Conservation (phyloP, 139 green algal genomes). For the Chlamydomonas eustigma region DNA sequence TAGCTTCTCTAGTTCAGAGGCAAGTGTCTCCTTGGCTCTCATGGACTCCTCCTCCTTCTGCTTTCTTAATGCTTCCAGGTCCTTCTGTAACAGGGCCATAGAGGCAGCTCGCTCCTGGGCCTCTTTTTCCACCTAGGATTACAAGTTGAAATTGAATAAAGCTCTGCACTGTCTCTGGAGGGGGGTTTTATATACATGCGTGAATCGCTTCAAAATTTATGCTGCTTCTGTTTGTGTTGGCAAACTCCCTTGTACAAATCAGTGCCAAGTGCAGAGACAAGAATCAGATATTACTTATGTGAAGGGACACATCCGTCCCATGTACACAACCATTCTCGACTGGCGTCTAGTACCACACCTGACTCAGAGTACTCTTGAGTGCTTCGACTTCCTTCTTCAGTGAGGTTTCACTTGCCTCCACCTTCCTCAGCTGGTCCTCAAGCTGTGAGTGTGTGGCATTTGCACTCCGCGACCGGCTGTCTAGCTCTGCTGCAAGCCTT, state of each 20-base stretch:
- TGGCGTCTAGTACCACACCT: background rate
- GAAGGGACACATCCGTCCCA: too few species aligned
- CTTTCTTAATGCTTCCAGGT: background rate
- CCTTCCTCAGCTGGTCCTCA: background rate
- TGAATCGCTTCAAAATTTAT: too few species aligned
- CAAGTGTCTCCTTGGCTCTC: background rate
- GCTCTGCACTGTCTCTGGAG: too few species aligned
- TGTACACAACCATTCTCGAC: too few species aligned
- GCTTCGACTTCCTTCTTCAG: conserved; percentile 2
- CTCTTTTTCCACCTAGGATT: background rate
- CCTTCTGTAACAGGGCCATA: background rate
- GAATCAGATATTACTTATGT: too few species aligned
- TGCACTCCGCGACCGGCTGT: conserved; percentile 10
- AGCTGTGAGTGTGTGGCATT: conserved; percentile 14
- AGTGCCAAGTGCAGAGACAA: too few species aligned
- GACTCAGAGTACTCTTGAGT: background rate
- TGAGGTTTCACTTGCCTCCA: conserved; percentile 13
- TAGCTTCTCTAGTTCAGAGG: background rate
- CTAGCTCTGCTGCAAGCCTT: conserved; percentile 9
- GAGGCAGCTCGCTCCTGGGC: background rate
- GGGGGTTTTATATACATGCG: too few species aligned
- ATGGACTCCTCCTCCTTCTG: background rate
- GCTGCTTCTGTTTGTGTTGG: too few species aligned
- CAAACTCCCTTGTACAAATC: too few species aligned
- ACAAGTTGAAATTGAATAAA: too few species aligned